phyloP scores from a whole-genome alignment of 1,284 basidiomycete species.

The Ganoderma lucidum region DNA sequence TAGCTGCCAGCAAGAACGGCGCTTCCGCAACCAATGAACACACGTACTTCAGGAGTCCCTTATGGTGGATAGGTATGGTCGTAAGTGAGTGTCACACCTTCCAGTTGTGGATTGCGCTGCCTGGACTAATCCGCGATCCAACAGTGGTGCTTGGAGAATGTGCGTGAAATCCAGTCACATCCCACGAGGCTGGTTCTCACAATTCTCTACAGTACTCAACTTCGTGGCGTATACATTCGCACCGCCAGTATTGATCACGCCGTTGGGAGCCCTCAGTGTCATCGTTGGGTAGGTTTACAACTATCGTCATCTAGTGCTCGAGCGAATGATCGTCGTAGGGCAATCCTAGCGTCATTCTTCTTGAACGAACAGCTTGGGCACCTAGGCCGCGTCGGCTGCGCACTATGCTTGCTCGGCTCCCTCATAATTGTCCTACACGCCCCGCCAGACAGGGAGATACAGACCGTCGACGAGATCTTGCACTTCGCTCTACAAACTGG shows the following conservation, averaged over 20 bases:
- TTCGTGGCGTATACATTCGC: slow-evolving; percentile 99
- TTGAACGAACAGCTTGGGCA: slow-evolving; percentile 95
- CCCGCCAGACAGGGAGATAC: slow-evolving; percentile 94
- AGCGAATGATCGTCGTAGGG: slow-evolving; percentile 54
- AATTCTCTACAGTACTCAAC: slow-evolving; percentile 80
- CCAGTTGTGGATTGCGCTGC: neutral
- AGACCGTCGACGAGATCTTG: slow-evolving; percentile 95
- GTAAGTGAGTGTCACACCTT: slow-evolving; percentile 71
- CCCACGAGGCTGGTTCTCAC: neutral
- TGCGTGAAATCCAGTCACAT: slow-evolving; percentile 44
- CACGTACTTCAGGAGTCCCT: slow-evolving; percentile 90
- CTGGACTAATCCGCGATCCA: slow-evolving; percentile 6
- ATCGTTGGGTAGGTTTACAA: slow-evolving; percentile 83
- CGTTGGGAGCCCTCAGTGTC: slow-evolving; percentile 94
- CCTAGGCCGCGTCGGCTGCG: slow-evolving; percentile 92
- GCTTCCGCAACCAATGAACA: slow-evolving; percentile 77
- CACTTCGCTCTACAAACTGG: slow-evolving; percentile 91
- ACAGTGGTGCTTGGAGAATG: slow-evolving; percentile 92
- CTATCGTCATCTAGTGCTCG: neutral
- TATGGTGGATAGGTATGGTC: slow-evolving; percentile 98
- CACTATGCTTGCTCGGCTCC: slow-evolving; percentile 91
- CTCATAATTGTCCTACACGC: slow-evolving; percentile 97
- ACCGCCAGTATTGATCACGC: slow-evolving; percentile 96
- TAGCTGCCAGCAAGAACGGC: slow-evolving; percentile 9
- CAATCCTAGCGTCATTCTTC: slow-evolving; percentile 92